Conservation (phyloP, 2,329 filamentous ascomycete genomes). For the Colletotrichum camelliae region DNA sequence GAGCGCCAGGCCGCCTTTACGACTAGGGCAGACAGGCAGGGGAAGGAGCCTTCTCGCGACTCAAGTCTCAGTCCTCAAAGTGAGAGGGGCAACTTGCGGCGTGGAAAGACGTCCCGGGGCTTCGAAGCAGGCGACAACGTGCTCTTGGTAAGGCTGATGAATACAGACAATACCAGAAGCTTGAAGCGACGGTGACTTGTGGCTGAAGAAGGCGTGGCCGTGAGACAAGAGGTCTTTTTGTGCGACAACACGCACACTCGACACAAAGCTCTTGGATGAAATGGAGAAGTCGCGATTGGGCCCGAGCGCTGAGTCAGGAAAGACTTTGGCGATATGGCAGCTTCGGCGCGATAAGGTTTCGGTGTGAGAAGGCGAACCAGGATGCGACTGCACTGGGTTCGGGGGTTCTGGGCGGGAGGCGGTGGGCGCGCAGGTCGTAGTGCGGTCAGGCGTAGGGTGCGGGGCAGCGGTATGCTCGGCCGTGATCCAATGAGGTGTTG, state of each 20-base stretch:
- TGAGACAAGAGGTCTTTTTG: background rate
- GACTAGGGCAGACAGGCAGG: background rate
- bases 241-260: background rate
- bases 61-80: background rate
- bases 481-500: background rate
- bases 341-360: slow-evolving; percentile 13
- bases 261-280: background rate
- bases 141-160: background rate
- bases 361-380: slow-evolving; percentile 7
- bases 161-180: background rate
- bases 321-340: background rate
- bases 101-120: background rate
- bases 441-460: background rate
- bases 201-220: background rate
- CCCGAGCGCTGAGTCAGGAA: slow-evolving; percentile 10
- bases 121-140: background rate
- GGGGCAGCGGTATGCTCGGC: slow-evolving; percentile 10
- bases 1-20: background rate
- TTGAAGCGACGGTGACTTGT: background rate
- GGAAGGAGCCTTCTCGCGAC: background rate
- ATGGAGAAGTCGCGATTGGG: background rate
- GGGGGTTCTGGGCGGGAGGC: background rate
- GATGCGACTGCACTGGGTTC: background rate
- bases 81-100: background rate
- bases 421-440: background rate